Base-by-base conservation (phyloP, 441 rosid species). In the Adansonia gregorii region DNA sequence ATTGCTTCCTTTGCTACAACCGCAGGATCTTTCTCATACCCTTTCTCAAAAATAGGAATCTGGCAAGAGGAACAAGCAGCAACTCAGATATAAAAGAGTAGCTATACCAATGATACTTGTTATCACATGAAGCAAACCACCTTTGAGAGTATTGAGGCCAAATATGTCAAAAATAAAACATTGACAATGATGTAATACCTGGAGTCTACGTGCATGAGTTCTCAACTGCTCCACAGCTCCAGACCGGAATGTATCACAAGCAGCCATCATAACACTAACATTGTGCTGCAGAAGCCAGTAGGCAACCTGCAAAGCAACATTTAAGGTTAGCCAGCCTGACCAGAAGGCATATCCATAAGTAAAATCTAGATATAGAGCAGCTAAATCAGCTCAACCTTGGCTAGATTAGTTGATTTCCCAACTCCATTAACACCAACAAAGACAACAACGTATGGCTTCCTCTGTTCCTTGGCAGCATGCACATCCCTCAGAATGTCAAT, bases 381-480 rank as follows among this genome's bases (percentile, higher is more conserved):
- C 11, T 45, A 43, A 31, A n/a, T 83, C 52, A 52, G 80, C 58
- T 80, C 59, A 76, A 92, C 95, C 93, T 95, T 94, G 20, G 99
- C 98, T 5, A 95, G 88, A 83, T 95, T 95, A 65, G 99, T 95
- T 55, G 99, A 95, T 84, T 94, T 95, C 77, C 99, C 99, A 80
- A 95, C 99, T 65, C 99, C 97, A 78, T 95, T 95, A 82, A 95
- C 99, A 81, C 99, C 99, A 74, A 95, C 93, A 82, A 95, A 95
- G 75, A 95, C 98, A 59, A 95, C 86, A 79, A 95, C 97, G 79
- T 95, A 95, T 12, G 98, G 97, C 74, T 87, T 95, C 86, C 88
- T 84, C 77, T 94, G 97, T 78, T 94, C 99, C 86, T 86, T 95
- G 55, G 95, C 92, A 83, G 92, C 93, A 79, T 92, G 93, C 49